A percentile compares a stretch with the other conserved stretches of the same genome.
Conservation (phyloP, 2,329 filamentous ascomycete genomes). For the Venturia asperata region DNA sequence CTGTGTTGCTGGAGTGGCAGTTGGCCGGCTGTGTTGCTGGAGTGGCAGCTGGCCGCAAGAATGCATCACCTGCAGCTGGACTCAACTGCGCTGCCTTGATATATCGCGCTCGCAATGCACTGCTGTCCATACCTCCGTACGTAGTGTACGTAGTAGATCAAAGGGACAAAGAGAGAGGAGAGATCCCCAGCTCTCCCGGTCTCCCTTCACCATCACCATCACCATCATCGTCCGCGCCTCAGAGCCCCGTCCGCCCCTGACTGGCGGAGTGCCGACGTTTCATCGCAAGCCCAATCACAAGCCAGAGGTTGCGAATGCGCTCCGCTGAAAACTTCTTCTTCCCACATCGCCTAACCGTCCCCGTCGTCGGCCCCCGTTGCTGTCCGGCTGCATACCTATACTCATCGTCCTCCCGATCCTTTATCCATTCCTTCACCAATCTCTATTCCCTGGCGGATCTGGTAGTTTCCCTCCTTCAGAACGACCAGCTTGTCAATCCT, state of each 20-base stretch:
- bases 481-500: conserved; percentile 5
- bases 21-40: background rate
- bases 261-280: background rate
- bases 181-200: too few relatives aligned
- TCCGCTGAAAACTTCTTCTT: conserved; percentile 8
- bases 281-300: conserved; percentile 6
- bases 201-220: too few relatives aligned
- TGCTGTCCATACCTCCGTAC: too few relatives aligned
- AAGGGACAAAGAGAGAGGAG: too few relatives aligned
- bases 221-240: background rate
- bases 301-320: background rate
- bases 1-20: too few relatives aligned
- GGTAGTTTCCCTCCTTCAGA: conserved; percentile 6
- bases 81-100: background rate
- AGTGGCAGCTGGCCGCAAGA: background rate
- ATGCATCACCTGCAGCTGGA: background rate
- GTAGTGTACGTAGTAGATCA: too few relatives aligned
- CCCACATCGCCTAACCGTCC: conserved; percentile 1
- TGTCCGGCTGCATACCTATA: background rate
- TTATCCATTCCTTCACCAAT: background rate
- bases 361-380: background rate
- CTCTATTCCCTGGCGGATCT: conserved; percentile 7
- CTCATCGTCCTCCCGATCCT: background rate
- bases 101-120: too few relatives aligned
- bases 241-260: background rate